Evolutionary conservation across 768 basidiomycete species (phyloP), one percentile per base, ranked within the genome.

Genomic region (Russula sp.): DNA sequence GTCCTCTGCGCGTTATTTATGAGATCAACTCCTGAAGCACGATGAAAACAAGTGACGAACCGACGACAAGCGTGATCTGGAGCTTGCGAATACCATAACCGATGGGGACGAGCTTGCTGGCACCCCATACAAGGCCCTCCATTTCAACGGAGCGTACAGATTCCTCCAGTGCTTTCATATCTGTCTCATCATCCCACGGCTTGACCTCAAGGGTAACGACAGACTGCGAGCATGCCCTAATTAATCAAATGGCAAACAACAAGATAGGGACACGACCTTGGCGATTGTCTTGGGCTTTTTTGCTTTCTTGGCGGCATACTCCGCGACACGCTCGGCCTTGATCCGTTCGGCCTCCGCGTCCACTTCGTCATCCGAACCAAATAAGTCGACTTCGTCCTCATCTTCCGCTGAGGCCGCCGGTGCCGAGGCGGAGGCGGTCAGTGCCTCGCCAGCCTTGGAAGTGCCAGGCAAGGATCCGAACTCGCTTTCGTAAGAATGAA

Each of bases 151-250:
- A 86, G 65, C 97, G 87, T 60, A 98, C 96, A 48, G 83, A 72
- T 18, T 80, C 76, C 77, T 98, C 96, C 70, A 98, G 81, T 57
- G 80, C 90, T 50, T 73, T 82, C 95, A 99, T 95, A 77, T 98
- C 93, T 57, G 97, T 99, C 80, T 97, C 94, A 74, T 98, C 96
- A 75, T 98, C 96, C 96, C 94, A 97, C 46, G 96, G 95, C 79
- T 99, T 99, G 67, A 99, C 94, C 70, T 98, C 96, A 70, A 98
- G 79, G 53, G 96, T 99, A 57, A 99, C 97, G 66, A 99, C 87
- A 69, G 97, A 98, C 94, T 98, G 76, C 64, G 18, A 40, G 28
- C 59, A 59, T n/a, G 54, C 22, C 14, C 32, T 36, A 61, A 56
- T 50, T 42, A 38, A 67, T 62, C 59, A 57, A 59, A 57, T 54